Evolutionary conservation across 805 yeast genomes (phyloP).

Genomic region (Teunomyces tritomae): DNA sequence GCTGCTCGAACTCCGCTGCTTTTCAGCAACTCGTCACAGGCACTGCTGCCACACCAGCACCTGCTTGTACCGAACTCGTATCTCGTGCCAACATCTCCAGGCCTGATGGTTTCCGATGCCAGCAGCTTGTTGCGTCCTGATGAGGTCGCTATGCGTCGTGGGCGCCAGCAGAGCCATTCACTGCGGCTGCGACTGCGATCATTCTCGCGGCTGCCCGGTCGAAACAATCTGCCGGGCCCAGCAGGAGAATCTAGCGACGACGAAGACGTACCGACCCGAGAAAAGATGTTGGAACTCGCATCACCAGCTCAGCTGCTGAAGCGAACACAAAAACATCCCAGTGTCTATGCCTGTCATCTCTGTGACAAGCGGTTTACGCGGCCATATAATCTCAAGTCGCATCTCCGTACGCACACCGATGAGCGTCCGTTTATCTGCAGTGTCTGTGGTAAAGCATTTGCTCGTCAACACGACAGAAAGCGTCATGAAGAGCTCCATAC

Average conservation of each 20-base stretch:
- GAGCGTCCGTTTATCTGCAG: slow-evolving; percentile 75
- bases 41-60: slow-evolving; percentile 5
- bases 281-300: slow-evolving; percentile 66
- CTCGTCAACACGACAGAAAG: slow-evolving; percentile 45
- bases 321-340: slow-evolving; percentile 68
- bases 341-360: slow-evolving; percentile 71
- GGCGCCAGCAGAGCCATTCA: slow-evolving; percentile 34
- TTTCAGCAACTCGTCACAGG: slow-evolving; percentile 46
- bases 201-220: slow-evolving; percentile 22
- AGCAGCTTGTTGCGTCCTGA: slow-evolving; percentile 29
- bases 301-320: slow-evolving; percentile 52
- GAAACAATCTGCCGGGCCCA: slow-evolving; percentile 17
- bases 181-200: slow-evolving; percentile 25
- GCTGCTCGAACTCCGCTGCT: slow-evolving; percentile 53
- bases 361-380: slow-evolving; percentile 89
- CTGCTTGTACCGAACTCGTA: slow-evolving; percentile 15
- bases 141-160: slow-evolving; percentile 41
- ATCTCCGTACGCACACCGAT: slow-evolving; percentile 84
- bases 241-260: slow-evolving; percentile 11
- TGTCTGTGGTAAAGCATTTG: slow-evolving; percentile 75
- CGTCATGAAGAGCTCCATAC: slow-evolving; percentile 58
- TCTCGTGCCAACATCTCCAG: slow-evolving; percentile 9
- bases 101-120: background rate
- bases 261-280: slow-evolving; percentile 35
- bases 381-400: slow-evolving; percentile 90